These are phyloP conservation scores for Eucalyptus cloeziana DNA, from an alignment of 345 rosid genomes.

Conservation along the genomic window DNA sequence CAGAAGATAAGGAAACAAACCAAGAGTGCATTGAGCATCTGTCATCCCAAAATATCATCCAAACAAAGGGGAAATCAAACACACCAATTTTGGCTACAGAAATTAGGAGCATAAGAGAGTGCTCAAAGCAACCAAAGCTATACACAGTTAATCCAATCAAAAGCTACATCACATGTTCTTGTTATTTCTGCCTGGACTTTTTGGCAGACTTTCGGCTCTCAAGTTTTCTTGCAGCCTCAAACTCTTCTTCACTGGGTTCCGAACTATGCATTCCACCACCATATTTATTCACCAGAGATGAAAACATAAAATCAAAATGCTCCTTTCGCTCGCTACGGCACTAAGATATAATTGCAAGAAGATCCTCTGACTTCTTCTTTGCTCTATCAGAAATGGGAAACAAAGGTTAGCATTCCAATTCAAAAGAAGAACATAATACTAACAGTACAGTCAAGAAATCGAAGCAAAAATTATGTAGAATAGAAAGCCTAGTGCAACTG, in stretches of 20 bases:
- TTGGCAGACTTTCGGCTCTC: conserved; percentile 35
- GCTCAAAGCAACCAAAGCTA: neutral
- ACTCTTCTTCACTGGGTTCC: too few relatives aligned
- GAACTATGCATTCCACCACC: too few relatives aligned
- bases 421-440: neutral
- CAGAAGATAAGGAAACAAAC: neutral
- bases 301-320: conserved; percentile 55
- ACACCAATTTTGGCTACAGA: neutral
- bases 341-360: conserved; percentile 51
- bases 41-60: neutral
- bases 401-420: neutral
- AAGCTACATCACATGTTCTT: neutral
- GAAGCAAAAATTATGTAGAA: neutral
- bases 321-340: conserved; percentile 55
- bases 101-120: too few relatives aligned
- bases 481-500: neutral
- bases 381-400: conserved; percentile 20
- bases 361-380: conserved; percentile 38
- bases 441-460: neutral
- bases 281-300: too few relatives aligned
- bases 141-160: neutral
- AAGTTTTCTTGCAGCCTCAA: conserved; percentile 64
- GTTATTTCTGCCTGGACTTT: conserved; percentile 29
- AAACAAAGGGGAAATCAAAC: neutral
- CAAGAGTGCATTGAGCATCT: neutral